phyloP scores from a whole-genome alignment of 495 filamentous ascomycete genomes.

The Elasticomyces elasticus region DNA sequence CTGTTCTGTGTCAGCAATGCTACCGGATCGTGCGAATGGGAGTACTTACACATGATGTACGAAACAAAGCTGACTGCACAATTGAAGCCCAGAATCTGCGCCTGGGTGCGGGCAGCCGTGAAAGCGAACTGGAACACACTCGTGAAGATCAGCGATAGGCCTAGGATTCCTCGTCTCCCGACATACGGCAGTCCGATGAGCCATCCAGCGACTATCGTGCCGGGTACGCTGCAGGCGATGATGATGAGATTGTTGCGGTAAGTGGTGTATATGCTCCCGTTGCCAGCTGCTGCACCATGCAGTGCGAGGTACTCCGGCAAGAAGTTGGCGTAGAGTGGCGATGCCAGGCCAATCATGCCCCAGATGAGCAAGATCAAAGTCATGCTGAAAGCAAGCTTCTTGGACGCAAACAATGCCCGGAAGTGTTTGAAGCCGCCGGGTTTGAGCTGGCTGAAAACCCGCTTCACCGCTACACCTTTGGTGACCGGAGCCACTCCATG shows the following conservation, averaged over 20 bases:
- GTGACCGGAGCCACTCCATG: too few relatives aligned
- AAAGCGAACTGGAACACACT: conserved; percentile 52
- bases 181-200: conserved; percentile 50
- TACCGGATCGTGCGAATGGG: too few relatives aligned
- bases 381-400: conserved; percentile 19
- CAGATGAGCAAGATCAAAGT: conserved; percentile 24
- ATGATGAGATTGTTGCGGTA: conserved; percentile 56
- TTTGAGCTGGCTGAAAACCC: too few relatives aligned
- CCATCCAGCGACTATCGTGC: conserved; percentile 45
- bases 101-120: too few relatives aligned
- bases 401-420: conserved; percentile 20
- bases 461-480: too few relatives aligned
- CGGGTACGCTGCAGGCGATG: conserved; percentile 48
- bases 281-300: too few relatives aligned
- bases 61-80: conserved; percentile 43
- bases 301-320: conserved; percentile 46
- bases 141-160: conserved; percentile 42
- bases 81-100: conserved; percentile 39
- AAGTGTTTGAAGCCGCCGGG: too few relatives aligned
- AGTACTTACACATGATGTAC: too few relatives aligned
- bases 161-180: conserved; percentile 52
- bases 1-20: conserved; percentile 53
- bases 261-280: conserved; percentile 24
- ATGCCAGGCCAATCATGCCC: conserved; percentile 22
- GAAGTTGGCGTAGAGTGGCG: conserved; percentile 26